Evolutionary conservation across 2,329 filamentous ascomycete species (phyloP).

Genomic region (Rasamsonia emersonii): DNA sequence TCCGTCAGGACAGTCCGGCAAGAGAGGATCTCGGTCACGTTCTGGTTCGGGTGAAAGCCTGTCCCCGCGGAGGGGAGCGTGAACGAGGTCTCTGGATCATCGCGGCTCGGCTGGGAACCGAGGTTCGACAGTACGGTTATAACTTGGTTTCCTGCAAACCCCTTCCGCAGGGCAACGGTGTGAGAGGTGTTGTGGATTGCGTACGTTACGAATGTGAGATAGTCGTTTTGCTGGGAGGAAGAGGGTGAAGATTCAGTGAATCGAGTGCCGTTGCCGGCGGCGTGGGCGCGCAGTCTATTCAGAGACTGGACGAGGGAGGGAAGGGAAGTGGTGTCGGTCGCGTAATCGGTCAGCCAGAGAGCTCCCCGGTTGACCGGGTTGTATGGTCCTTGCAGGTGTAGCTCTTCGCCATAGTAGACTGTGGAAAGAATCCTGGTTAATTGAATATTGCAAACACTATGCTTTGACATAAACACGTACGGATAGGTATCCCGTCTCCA

Average conservation of each 20-base stretch:
- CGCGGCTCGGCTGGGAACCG: constrained; percentile 2
- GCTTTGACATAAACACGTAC: background rate
- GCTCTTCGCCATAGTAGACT: constrained; percentile 54
- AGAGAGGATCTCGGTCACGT: constrained; percentile 6
- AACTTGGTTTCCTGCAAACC: constrained; percentile 5
- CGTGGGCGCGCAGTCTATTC: constrained; percentile 38
- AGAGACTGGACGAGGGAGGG: constrained; percentile 35
- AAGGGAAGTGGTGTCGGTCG: constrained; percentile 29
- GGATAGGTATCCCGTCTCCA: constrained; percentile 47
- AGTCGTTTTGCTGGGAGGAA: too few relatives aligned
- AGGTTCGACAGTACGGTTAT: constrained; percentile 7
- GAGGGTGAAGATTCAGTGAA: constrained; percentile 40
- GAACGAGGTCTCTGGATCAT: background rate
- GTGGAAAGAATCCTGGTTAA: constrained; percentile 34
- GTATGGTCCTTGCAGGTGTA: constrained; percentile 42
- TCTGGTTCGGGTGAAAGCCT: constrained; percentile 1
- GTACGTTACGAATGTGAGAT: constrained; percentile 3
- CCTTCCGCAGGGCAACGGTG: constrained; percentile 5
- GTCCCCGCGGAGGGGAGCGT: background rate
- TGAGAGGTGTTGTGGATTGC: constrained; percentile 1
- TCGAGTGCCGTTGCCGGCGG: constrained; percentile 23
- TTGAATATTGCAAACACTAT: background rate
- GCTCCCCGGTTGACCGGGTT: constrained; percentile 42
- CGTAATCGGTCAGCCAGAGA: constrained; percentile 42
- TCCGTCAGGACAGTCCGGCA: constrained; percentile 3